Percentiles rank a stretch among this genome's conserved stretches.
These are phyloP conservation scores for Coleophoma eucalyptorum DNA, from an alignment of 2,329 filamentous ascomycete species.

Conservation along the genomic window DNA sequence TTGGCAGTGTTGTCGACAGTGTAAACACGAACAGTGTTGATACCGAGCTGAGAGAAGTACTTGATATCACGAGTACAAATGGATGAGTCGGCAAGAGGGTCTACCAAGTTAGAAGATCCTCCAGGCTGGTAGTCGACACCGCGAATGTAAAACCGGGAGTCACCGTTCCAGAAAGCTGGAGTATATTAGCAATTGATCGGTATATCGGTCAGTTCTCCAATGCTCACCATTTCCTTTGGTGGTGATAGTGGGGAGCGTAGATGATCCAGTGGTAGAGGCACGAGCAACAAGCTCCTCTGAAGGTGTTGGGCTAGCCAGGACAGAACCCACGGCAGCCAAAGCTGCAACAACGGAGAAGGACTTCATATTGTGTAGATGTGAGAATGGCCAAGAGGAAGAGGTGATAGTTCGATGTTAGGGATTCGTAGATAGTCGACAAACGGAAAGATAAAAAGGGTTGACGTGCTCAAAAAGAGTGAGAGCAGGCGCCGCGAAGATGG, in stretches of 20 bases:
- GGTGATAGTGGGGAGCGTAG: slow-evolving; percentile 1
- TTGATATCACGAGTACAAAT: slow-evolving; percentile 60
- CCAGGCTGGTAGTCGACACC: slow-evolving; percentile 62
- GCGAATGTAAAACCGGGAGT: slow-evolving; percentile 44
- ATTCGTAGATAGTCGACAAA: background rate
- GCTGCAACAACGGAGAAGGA: slow-evolving; percentile 2
- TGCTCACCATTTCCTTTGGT: slow-evolving; percentile 7
- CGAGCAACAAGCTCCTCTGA: background rate
- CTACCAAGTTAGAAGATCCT: slow-evolving; percentile 54
- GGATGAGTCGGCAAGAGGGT: slow-evolving; percentile 55
- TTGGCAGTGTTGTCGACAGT: slow-evolving; percentile 62
- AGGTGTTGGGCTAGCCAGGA: background rate
- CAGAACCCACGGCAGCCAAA: slow-evolving; percentile 1
- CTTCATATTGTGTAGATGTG: background rate
- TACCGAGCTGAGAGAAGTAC: slow-evolving; percentile 61
- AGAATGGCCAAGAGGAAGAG: too few species aligned
- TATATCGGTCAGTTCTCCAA: too few species aligned
- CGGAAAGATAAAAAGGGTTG: background rate
- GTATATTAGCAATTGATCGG: background rate
- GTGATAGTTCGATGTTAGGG: background rate
- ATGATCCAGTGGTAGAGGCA: background rate
- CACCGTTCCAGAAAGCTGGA: background rate
- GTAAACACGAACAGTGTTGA: slow-evolving; percentile 70
- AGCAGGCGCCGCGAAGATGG: background rate
- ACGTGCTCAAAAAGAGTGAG: slow-evolving; percentile 4